A percentile compares a stretch with the other conserved stretches of the same genome.
Conservation (phyloP, 2,329 filamentous ascomycete species). For the Pezicula radicicola region DNA sequence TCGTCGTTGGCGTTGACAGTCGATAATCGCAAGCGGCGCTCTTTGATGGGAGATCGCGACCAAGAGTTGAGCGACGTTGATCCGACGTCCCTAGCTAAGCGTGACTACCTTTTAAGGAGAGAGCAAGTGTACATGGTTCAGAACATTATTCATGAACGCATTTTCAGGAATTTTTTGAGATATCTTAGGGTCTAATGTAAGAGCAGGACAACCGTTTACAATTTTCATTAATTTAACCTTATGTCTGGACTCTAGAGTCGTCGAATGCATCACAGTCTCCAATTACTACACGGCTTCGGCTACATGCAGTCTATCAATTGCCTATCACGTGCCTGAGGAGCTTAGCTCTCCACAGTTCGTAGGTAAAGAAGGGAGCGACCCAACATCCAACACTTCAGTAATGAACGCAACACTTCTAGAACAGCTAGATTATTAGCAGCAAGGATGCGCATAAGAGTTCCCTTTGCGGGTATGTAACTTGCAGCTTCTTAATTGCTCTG, state of each 20-base stretch:
- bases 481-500: neutral
- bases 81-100: too few species aligned
- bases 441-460: slow-evolving; percentile 79
- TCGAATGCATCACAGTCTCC: neutral
- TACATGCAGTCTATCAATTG: neutral
- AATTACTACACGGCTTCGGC: neutral
- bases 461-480: slow-evolving; percentile 71
- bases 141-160: neutral
- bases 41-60: neutral
- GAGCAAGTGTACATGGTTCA: neutral
- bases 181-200: neutral
- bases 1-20: neutral
- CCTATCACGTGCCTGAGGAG: neutral
- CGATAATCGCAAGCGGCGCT: neutral
- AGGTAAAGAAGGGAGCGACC: neutral
- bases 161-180: neutral
- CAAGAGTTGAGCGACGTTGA: neutral
- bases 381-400: neutral
- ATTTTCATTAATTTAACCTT: neutral
- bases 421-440: neutral
- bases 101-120: too few species aligned
- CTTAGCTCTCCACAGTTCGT: neutral
- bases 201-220: too few species aligned
- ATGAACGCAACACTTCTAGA: neutral
- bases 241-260: neutral